Percentiles rank a stretch among this genome's conserved stretches.
Conservation (phyloP, 2,329 filamentous ascomycete species). For the Cercospora citrullina region DNA sequence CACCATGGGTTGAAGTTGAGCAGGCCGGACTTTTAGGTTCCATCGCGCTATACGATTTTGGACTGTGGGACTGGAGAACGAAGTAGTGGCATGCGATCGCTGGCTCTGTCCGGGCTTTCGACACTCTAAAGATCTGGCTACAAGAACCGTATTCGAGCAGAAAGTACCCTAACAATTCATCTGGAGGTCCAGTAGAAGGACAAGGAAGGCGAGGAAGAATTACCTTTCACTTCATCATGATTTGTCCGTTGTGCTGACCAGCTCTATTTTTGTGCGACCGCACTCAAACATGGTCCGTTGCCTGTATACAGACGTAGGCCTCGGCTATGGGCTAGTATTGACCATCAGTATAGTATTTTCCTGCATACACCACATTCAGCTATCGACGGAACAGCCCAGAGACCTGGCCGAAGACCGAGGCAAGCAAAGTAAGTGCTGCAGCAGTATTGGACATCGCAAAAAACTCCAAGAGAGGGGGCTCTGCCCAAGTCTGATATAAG, state of each 20-base stretch:
- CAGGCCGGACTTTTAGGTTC: not conserved
- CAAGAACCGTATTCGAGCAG: not conserved
- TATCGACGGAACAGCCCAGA: not conserved
- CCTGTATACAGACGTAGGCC: not conserved
- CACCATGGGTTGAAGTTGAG: not conserved
- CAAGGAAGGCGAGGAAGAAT: not conserved
- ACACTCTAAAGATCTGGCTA: not conserved
- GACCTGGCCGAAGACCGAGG: not conserved
- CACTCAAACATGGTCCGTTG: not conserved
- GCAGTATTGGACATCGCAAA: constrained; percentile 1
- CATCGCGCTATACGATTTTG: not conserved
- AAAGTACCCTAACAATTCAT: not conserved
- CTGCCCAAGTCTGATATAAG: constrained; percentile 2
- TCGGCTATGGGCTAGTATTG: not conserved
- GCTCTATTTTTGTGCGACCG: not conserved
- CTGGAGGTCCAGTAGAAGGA: not conserved
- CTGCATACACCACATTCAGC: not conserved
- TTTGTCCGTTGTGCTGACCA: not conserved
- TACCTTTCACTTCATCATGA: not conserved
- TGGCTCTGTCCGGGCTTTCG: not conserved
- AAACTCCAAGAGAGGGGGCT: not conserved
- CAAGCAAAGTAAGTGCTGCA: not conserved
- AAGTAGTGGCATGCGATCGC: not conserved
- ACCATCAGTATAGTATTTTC: not conserved
- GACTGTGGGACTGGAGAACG: not conserved